Base-by-base conservation (phyloP, 2,329 filamentous ascomycete genomes). In the Ascocoryne sarcoides region DNA sequence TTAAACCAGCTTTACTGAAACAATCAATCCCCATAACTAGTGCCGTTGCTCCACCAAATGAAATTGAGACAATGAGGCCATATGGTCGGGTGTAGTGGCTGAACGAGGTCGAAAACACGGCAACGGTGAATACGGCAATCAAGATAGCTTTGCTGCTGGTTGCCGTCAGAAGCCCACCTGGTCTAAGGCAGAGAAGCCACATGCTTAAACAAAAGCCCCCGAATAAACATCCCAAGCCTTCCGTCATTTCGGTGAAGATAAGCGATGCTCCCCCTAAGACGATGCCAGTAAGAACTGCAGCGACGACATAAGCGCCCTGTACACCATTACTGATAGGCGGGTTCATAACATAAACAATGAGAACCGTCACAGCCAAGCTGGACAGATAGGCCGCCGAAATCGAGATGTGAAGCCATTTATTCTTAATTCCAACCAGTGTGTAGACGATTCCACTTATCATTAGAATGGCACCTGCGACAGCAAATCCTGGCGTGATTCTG, bases 311-410 rank as follows among this genome's bases (percentile, higher is more conserved):
- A 20, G 79, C 90, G 18, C 87, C 90, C 62, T 95, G 87, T 2
- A 92, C 67, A 0, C 77, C 84, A 58, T 84, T 66, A 44, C 71
- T 76, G 29, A 94, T 74, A 0, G 88, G 87, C 0, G 80, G 74
- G 40, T 72, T 81, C 82, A 93, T 92, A 29, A 95, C 81, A 59
- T 95, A 95, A 32, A 94, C 62, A 40, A 95, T 86, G 16, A 96
- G 68, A 2, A 95, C 82, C 0, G 83, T 77, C 10, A 92, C 79
- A 12, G 83, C 79, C 26, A 95, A 65, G 32, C 79, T 75, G 16
- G 76, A 71, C 18, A 92, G 67, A 52, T 84, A 89, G 4, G 77
- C 84, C 1, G 82, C 76, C 10, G 88, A 92, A 42, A 94, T 73
- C 60, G 84, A 93, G 12, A 84, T 79, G 57, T 92, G 82, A 10